phyloP scores from a whole-genome alignment of 2,329 filamentous ascomycete species.

The Talaromyces pinophilus region DNA sequence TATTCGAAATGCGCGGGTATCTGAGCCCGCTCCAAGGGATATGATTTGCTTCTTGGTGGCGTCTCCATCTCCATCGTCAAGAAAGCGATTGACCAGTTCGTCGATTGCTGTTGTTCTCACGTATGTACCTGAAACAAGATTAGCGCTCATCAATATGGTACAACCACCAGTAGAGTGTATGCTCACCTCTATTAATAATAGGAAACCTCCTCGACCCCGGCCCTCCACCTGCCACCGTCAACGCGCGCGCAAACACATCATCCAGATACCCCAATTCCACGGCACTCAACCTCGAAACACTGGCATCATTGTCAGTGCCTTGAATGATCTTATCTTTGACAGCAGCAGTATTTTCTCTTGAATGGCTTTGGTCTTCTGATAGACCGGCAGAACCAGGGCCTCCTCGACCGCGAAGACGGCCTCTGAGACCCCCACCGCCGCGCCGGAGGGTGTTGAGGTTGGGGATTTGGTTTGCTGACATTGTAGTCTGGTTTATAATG shows the following conservation, averaged over 20 bases:
- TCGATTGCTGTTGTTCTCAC: conserved; percentile 84
- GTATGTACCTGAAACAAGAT: conserved; percentile 70
- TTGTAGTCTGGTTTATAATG: conserved; percentile 37
- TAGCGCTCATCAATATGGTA: neutral
- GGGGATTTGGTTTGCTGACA: conserved; percentile 75
- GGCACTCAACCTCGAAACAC: conserved; percentile 83
- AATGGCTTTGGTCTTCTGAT: conserved; percentile 30
- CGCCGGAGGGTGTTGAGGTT: conserved; percentile 68
- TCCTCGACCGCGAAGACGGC: conserved; percentile 49
- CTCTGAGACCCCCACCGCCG: conserved; percentile 53
- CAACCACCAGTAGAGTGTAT: neutral
- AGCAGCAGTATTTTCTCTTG: conserved; percentile 30
- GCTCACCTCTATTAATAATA: conserved; percentile 85
- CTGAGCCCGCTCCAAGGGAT: conserved; percentile 89
- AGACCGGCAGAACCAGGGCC: conserved; percentile 38
- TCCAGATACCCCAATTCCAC: conserved; percentile 81
- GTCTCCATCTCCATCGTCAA: conserved; percentile 47
- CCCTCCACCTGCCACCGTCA: conserved; percentile 54
- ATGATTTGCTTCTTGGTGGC: conserved; percentile 67
- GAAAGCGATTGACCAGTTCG: conserved; percentile 70
- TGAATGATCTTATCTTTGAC: conserved; percentile 75
- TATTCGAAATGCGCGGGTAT: conserved; percentile 82
- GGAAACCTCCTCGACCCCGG: conserved; percentile 68
- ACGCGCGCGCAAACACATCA: conserved; percentile 73
- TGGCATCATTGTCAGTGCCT: conserved; percentile 88